Evolutionary conservation across 331 rosid genomes (phyloP), one percentile per base, ranked within the genome.

Genomic region (Prunus yedoensis): DNA sequence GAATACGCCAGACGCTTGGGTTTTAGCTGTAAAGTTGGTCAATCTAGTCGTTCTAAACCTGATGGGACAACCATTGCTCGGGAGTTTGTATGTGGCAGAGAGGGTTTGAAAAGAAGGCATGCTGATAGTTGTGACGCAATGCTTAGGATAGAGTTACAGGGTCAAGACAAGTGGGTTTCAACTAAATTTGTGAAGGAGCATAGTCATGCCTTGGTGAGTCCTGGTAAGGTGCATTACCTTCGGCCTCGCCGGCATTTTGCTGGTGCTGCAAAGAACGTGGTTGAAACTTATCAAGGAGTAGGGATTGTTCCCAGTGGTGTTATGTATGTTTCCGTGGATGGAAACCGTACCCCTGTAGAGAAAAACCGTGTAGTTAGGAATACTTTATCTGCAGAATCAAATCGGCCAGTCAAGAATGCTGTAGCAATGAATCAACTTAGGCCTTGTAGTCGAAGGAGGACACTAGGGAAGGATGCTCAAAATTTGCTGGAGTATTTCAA

Each of bases 401-500:
- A 69, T 75, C 89, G 84, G 41, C 61, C 79, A 0, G 79, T 77
- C 41, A 91, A 88, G 78, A 93, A 77, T 66, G 38, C 87, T 21
- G 49, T 80, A 47, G 28, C 78, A 3, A 38, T 78, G 72, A 85
- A 70, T 85, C 85, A 87, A 84, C 64, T 81, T 63, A 87, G 81
- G 82, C 82, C 73, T 46, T 75, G 74, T 71, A 66, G 50, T 72
- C 88, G 71, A 57, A 93, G 81, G 85, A 87, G 89, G 85, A 88
- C 90, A 49, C 67, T 93, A 32, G 98, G 98, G 78, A 89, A 82
- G 85, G 98, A 91, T 83, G 93, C 91, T 80, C 97, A 87, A 75
- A 91, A 91, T 82, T 79, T 93, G 86, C 88, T 93, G 72, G 98
- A 93, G 79, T 93, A 93, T 87, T 91, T 91, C 68, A 93, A 89